A percentile compares a stretch with the other conserved stretches of the same genome.
These are phyloP conservation scores for Candida argentea DNA, from an alignment of 805 yeast species.

Conservation along the genomic window DNA sequence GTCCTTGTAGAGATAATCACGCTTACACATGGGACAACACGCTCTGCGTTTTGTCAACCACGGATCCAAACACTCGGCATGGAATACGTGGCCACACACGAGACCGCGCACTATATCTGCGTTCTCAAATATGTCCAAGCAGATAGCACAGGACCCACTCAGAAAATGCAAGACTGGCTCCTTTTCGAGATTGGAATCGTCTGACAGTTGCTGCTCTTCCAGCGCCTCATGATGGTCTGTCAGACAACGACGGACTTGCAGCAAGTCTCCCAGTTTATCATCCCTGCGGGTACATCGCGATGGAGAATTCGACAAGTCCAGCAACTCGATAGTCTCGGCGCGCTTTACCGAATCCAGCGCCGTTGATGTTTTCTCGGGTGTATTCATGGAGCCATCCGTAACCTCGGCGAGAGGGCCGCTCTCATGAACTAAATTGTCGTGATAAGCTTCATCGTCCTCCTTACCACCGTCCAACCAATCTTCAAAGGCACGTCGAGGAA, in stretches of 20 bases:
- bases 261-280: not conserved
- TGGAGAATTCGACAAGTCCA: slow-evolving; percentile 1
- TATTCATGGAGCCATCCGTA: not conserved
- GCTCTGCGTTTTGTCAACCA: slow-evolving; percentile 71
- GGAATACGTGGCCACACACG: slow-evolving; percentile 78
- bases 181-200: not conserved
- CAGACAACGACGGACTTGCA: not conserved
- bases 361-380: not conserved
- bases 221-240: not conserved
- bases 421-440: slow-evolving; percentile 37
- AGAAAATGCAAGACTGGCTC: slow-evolving; percentile 37
- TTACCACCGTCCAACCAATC: slow-evolving; percentile 57
- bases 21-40: slow-evolving; percentile 77
- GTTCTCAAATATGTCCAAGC: slow-evolving; percentile 56
- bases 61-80: slow-evolving; percentile 68
- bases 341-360: not conserved
- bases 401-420: slow-evolving; percentile 7
- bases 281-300: not conserved
- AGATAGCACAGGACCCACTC: slow-evolving; percentile 70
- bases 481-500: slow-evolving; percentile 47
- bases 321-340: not conserved
- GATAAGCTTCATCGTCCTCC: slow-evolving; percentile 35
- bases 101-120: slow-evolving; percentile 62
- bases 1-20: slow-evolving; percentile 43
- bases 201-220: not conserved